Base-by-base conservation (phyloP, 2,329 filamentous ascomycete species). In the Dactylella cylindrospora region DNA sequence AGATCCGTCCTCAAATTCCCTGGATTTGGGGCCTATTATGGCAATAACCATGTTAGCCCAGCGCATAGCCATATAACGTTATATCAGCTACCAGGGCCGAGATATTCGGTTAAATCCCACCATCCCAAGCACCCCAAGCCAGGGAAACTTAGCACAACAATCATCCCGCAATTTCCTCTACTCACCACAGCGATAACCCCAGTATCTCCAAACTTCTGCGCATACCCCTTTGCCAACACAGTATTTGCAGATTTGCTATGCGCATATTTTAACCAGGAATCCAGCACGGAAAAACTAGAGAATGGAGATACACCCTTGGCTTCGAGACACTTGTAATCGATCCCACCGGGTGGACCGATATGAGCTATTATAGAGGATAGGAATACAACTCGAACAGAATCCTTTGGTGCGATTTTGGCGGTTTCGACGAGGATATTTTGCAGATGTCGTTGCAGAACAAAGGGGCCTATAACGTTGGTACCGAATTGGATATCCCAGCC, bases 1-100 rank as follows among this genome's bases (percentile, higher is more conserved):
- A 76, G 62, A 20, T 72, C 71, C 5, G 73, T 75, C 32, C 55
- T 68, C 65, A 76, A 70, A 28, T 75, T 72, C 0, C 75, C 75
- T 0, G 75, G 75, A 65, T 77, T 75, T 17, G 35, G 29, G 4
- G 57, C 13, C 57, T 62, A 22, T 35, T 31, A 15, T 10, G 19
- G 29, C 19, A n/a, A n/a, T n/a, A n/a, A n/a, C n/a, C n/a, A n/a
- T n/a, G n/a, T n/a, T n/a, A n/a, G n/a, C n/a, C n/a, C n/a, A n/a
- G n/a, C n/a, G n/a, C n/a, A n/a, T n/a, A n/a, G n/a, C n/a, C n/a
- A n/a, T n/a, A n/a, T n/a, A n/a, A n/a, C n/a, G n/a, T n/a, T n/a
- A n/a, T n/a, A n/a, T n/a, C n/a, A n/a, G n/a, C n/a, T n/a, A n/a
- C n/a, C n/a, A n/a, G n/a, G n/a, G n/a, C n/a, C n/a, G n/a, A n/a